Conservation (phyloP, 2,329 filamentous ascomycete species). For the Cladosporium oxysporum region DNA sequence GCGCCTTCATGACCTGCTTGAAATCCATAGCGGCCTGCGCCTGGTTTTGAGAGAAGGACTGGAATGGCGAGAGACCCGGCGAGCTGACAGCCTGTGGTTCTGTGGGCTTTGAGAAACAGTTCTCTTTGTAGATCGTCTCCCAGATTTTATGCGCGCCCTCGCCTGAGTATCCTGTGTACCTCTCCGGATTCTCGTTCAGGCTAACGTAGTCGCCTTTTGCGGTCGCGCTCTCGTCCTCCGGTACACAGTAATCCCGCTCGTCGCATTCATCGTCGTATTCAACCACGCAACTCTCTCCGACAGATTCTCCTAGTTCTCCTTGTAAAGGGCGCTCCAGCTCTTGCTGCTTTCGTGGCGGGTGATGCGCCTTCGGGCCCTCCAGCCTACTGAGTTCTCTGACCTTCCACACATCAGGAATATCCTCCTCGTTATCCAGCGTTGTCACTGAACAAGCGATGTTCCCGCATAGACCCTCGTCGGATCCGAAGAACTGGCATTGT, state of each 20-base stretch:
- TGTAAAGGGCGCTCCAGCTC: slow-evolving; percentile 74
- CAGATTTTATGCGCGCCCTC: slow-evolving; percentile 85
- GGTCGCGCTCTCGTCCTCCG: slow-evolving; percentile 84
- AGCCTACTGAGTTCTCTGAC: slow-evolving; percentile 89
- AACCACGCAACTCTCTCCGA: slow-evolving; percentile 93
- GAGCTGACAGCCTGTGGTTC: slow-evolving; percentile 27
- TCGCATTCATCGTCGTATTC: slow-evolving; percentile 98
- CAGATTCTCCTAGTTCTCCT: slow-evolving; percentile 78
- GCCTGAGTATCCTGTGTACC: slow-evolving; percentile 92
- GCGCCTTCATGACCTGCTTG: slow-evolving; percentile 59
- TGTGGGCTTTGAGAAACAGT: slow-evolving; percentile 71
- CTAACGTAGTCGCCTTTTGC: slow-evolving; percentile 96
- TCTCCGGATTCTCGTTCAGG: slow-evolving; percentile 87
- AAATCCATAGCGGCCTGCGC: slow-evolving; percentile 61
- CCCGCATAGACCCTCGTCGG: slow-evolving; percentile 90
- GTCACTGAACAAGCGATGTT: slow-evolving; percentile 96
- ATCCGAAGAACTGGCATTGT: slow-evolving; percentile 93
- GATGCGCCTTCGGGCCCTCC: slow-evolving; percentile 84
- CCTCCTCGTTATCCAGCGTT: slow-evolving; percentile 91
- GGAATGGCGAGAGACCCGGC: slow-evolving; percentile 28
- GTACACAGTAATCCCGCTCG: slow-evolving; percentile 93
- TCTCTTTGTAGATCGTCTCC: slow-evolving; percentile 96
- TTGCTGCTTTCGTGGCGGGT: slow-evolving; percentile 76
- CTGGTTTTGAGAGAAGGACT: slow-evolving; percentile 47
- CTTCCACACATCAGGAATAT: slow-evolving; percentile 89